Base-by-base conservation (phyloP, 1,139 yeast genomes). In the Pichia sp. region DNA sequence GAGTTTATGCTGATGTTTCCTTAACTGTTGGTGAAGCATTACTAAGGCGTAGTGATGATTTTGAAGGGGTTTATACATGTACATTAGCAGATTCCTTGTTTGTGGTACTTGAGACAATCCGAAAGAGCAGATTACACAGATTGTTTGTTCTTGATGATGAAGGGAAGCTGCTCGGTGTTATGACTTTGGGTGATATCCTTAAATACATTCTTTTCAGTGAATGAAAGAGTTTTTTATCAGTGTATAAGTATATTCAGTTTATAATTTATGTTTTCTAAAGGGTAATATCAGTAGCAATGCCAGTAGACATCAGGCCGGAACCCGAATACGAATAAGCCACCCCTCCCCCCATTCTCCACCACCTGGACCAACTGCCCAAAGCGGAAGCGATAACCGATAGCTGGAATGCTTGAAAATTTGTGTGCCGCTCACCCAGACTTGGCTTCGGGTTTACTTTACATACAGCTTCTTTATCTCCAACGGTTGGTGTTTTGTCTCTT, bases 11-110 rank as follows among this genome's bases (percentile, higher is more conserved):
- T 31, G 98, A 91, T 62, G 69, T 91, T 50, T 85, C 89, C 35
- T 69, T 93, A 51, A 83, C 93, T 45, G 96, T 93, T 9, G 99
- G 98, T 4, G 97, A 91, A 61, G 98, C 98, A 0, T 70, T 93
- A 43, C 78, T 91, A 77, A 77, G 95, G 61, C 76, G 98, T 58
- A 82, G 95, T 8, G 96, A 89, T 54, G 97, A 91, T 60, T 93
- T 91, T 57, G 98, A 91, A 62, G 98, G 99, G 45, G 98, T 93
- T 14, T 89, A 89, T 63, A 91, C 97, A 0, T 93, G 98, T 64
- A 88, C 97, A 0, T 71, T 80, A 50, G 74, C 80, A 52, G 99
- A 93, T 61, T 74, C 93, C 49, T 69, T 93, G 47, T 85, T 94
- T 50, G 87, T 95, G 14, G 85, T 93, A 47, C 76, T 91, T 81